Percentiles rank a stretch among this genome's conserved stretches.
Conservation (phyloP, 768 basidiomycete species). For the Trametes maxima region DNA sequence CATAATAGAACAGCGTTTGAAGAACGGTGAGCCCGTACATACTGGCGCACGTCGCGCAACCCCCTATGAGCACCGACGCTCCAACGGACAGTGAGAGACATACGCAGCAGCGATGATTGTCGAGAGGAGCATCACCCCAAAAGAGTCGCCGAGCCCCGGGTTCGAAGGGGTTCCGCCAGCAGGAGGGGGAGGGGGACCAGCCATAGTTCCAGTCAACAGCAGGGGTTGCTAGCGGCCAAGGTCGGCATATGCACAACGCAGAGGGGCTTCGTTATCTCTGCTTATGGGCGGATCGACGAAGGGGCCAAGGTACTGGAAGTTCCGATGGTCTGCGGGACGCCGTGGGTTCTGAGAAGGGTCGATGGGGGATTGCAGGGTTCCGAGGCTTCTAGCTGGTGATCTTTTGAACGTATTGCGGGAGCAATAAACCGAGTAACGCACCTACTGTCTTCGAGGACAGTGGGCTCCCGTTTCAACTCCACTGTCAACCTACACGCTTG, state of each 20-base stretch:
- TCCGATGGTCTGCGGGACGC: no score
- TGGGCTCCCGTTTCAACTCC: no score
- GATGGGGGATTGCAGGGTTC: no score
- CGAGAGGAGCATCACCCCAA: slow-evolving; percentile 21
- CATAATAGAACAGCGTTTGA: slow-evolving; percentile 7
- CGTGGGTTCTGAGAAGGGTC: no score
- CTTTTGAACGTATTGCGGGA: no score
- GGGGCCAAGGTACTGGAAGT: no score
- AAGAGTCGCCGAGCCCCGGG: slow-evolving; percentile 9
- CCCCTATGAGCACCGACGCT: background rate
- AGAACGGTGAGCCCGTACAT: slow-evolving; percentile 7
- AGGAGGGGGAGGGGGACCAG: background rate
- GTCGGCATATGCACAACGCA: background rate
- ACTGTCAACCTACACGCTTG: no score
- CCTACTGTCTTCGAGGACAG: no score
- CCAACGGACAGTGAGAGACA: background rate
- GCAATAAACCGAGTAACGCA: no score
- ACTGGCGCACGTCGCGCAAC: background rate
- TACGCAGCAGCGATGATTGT: slow-evolving; percentile 15
- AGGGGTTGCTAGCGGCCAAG: background rate
- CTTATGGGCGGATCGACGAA: background rate
- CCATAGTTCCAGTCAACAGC: background rate
- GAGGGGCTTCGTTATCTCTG: background rate
- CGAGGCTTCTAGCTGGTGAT: no score
- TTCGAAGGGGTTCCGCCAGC: background rate